Evolutionary conservation across 2,329 filamentous ascomycete species (phyloP).

Genomic region (Claviceps digitariae): DNA sequence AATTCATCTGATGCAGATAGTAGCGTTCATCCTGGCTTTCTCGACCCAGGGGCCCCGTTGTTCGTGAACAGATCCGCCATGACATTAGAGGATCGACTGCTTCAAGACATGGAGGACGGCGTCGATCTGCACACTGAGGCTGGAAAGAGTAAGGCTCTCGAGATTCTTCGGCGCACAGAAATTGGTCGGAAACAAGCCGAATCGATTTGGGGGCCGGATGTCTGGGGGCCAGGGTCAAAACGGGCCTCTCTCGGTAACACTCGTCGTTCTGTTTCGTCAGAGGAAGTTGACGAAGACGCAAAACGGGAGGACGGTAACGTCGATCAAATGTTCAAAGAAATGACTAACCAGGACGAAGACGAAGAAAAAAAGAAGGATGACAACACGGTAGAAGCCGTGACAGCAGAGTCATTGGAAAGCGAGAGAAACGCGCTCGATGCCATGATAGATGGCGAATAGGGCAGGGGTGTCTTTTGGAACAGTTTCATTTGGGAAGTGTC

Average conservation of each 20-base stretch:
- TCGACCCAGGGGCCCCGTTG: conserved; percentile 29
- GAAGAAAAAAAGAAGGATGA: conserved; percentile 23
- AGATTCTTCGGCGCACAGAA: conserved; percentile 38
- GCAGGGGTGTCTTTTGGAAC: not conserved
- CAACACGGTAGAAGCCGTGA: conserved; percentile 20
- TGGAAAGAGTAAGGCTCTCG: conserved; percentile 36
- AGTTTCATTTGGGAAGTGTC: not conserved
- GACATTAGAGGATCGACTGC: conserved; percentile 37
- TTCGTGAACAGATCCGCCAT: conserved; percentile 25
- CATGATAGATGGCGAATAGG: conserved; percentile 28
- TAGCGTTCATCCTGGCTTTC: conserved; percentile 28
- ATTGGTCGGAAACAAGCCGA: conserved; percentile 35
- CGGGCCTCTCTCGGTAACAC: conserved; percentile 16
- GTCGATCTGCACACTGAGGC: conserved; percentile 31
- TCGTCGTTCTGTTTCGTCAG: conserved; percentile 14
- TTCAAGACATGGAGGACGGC: conserved; percentile 31
- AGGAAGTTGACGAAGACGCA: conserved; percentile 17
- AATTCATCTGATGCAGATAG: conserved; percentile 28
- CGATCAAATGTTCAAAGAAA: conserved; percentile 42
- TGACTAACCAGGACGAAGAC: conserved; percentile 39
- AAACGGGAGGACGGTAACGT: conserved; percentile 32
- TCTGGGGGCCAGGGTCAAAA: conserved; percentile 25
- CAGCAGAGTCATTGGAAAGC: conserved; percentile 29
- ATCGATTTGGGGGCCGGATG: conserved; percentile 34
- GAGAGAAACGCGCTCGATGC: conserved; percentile 35